phyloP scores from a whole-genome alignment of 257 asterid genomes.

The Solanum lycopersicoides region DNA sequence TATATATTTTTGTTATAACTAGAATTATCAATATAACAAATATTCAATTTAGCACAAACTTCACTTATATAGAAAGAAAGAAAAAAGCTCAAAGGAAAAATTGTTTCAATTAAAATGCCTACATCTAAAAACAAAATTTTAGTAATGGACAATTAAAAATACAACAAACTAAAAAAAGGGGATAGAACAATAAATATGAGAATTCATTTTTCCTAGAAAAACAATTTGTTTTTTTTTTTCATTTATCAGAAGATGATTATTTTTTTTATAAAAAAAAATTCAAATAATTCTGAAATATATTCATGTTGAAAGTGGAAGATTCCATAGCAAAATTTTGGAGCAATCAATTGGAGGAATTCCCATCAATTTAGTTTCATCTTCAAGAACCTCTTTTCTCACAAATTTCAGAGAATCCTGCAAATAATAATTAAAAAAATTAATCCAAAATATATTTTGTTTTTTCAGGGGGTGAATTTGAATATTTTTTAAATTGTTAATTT shows the following conservation, averaged over 20 bases:
- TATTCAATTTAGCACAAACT: not conserved
- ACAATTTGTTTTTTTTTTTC: not conserved
- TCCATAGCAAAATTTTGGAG: slow-evolving; percentile 68
- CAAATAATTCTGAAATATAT: not conserved
- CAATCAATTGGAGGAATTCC: slow-evolving; percentile 66
- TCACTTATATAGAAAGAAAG: not conserved
- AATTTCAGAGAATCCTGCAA: slow-evolving; percentile 64
- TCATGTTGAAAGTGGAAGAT: slow-evolving; percentile 27
- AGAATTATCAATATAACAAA: not conserved
- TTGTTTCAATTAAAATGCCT: not conserved
- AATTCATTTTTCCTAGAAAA: not conserved
- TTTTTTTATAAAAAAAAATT: not conserved
- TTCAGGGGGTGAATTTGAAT: not conserved
- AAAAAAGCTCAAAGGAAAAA: not conserved
- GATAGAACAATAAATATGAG: not conserved
- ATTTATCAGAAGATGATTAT: not conserved
- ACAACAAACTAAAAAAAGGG: not conserved
- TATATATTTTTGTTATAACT: not conserved
- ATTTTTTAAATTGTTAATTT: not conserved
- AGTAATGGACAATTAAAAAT: not conserved
- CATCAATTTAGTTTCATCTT: slow-evolving; percentile 75
- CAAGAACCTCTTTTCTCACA: slow-evolving; percentile 77
- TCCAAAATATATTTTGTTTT: not conserved
- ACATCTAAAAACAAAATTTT: not conserved
- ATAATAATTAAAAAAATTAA: not conserved